Base-by-base conservation (phyloP, 2,329 filamentous ascomycete species). In the Lasiodiplodia hormozganensis region DNA sequence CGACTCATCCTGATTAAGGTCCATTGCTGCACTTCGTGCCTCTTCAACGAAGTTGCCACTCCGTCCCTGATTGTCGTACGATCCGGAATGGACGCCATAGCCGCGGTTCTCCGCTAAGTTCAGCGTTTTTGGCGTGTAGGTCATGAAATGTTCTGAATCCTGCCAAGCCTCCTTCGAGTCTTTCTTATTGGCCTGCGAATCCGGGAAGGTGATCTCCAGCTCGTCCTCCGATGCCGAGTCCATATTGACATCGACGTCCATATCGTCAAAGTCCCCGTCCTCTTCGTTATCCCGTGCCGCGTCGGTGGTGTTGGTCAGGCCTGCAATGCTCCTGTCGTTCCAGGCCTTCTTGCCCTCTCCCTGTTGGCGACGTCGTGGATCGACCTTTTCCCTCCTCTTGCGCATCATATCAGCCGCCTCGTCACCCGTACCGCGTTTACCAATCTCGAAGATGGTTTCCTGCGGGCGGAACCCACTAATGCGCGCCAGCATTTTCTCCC, bases 401-500 rank as follows among this genome's bases (percentile, higher is more conserved):
- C 89, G 89, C 88, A 96, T 93, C 38, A 95, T 84, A 70, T 93
- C 90, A 2, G 90, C 91, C 7, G 91, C 90, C 76, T 91, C 89
- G 60, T 84, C 84, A 2, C 84, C 85, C 2, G 80, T 85, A 72
- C 89, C 91, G 70, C 90, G 87, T 73, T 90, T 89, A 7, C 92
- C 92, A 71, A 97, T 90, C 79, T 99, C 96, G 74, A 99, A 99
- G n/a, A 99, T 93, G 0, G 95, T 98, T 80, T 99, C 96, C 53
- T 90, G 86, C 0, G 96, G 96, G 73, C 93, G 89, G 82, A 96
- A 99, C 2, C 91, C 91, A 74, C 93, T 94, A 68, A 99, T 93
- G 69, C 90, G 88, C 38, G 93, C 93, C 36, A 99, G 84, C 92
- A 99, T 97, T 62, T 91, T 89, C 60, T 94, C 89, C 38, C 94